Conservation (phyloP, 306 rosid species). For the Cotoneaster glaucophyllus region DNA sequence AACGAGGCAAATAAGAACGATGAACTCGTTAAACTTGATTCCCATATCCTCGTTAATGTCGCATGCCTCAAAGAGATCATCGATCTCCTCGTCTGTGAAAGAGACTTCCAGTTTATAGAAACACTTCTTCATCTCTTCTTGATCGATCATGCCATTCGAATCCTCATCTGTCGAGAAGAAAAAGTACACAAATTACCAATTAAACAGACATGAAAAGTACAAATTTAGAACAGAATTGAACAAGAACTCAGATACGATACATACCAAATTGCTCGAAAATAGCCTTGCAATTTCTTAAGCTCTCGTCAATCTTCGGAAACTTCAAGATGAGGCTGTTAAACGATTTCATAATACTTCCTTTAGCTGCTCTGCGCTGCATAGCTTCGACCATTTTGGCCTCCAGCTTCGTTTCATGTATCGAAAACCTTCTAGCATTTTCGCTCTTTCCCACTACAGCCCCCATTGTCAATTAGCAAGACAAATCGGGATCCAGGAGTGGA, state of each 20-base stretch:
- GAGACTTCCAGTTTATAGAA: conserved; percentile 64
- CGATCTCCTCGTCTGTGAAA: conserved; percentile 60
- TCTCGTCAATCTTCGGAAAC: conserved; percentile 87
- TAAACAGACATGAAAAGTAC: neutral
- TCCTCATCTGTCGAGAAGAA: conserved; percentile 65
- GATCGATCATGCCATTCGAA: conserved; percentile 75
- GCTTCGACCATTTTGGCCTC: conserved; percentile 85
- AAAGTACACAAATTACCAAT: neutral
- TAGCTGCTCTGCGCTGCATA: conserved; percentile 53
- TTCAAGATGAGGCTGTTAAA: conserved; percentile 79
- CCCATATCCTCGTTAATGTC: conserved; percentile 77
- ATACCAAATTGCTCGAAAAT: conserved; percentile 78
- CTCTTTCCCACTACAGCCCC: conserved; percentile 55
- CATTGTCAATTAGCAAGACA: conserved; percentile 37
- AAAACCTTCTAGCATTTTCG: conserved; percentile 30
- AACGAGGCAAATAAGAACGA: conserved; percentile 85
- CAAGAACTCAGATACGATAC: conserved; percentile 13
- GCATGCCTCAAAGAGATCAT: conserved; percentile 80
- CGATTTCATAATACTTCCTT: conserved; percentile 64
- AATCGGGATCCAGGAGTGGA: conserved; percentile 13
- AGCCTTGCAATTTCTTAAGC: conserved; percentile 72
- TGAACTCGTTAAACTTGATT: conserved; percentile 73
- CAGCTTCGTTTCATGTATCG: conserved; percentile 53
- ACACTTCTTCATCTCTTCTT: conserved; percentile 64
- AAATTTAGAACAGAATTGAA: neutral